Evolutionary conservation across 176 grass and related monocot species (phyloP).

Genomic region (Rhynchospora pubera): DNA sequence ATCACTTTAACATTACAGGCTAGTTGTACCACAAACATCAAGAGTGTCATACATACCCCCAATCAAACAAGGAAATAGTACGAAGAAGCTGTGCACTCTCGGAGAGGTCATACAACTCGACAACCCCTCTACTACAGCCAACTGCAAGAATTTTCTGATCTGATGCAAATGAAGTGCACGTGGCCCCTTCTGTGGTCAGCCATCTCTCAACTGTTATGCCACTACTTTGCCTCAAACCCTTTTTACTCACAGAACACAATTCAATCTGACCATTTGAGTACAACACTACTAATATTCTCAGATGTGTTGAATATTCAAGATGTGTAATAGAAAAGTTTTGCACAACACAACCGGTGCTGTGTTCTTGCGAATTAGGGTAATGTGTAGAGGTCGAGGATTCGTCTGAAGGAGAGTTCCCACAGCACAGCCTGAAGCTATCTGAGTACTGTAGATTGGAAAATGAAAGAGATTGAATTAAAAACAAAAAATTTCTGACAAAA

Average conservation of each 20-base stretch:
- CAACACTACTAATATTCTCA: slow-evolving; percentile 68
- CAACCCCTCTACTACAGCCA: slow-evolving; percentile 75
- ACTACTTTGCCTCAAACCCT: slow-evolving; percentile 62
- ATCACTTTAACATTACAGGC: not conserved
- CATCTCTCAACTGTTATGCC: slow-evolving; percentile 68
- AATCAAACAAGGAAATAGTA: slow-evolving; percentile 86
- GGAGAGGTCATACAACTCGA: slow-evolving; percentile 89
- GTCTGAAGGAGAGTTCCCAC: slow-evolving; percentile 37
- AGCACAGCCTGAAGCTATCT: slow-evolving; percentile 65
- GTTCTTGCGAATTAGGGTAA: not conserved
- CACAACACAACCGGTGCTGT: slow-evolving; percentile 47
- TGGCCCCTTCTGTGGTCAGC: slow-evolving; percentile 55
- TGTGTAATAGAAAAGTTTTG: slow-evolving; percentile 54
- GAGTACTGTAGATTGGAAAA: slow-evolving; percentile 53
- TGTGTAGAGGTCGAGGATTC: slow-evolving; percentile 31
- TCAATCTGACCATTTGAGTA: slow-evolving; percentile 79
- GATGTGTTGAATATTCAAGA: slow-evolving; percentile 67
- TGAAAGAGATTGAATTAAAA: slow-evolving; percentile 22
- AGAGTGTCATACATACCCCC: slow-evolving; percentile 55
- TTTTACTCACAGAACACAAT: slow-evolving; percentile 75
- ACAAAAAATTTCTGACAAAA: slow-evolving; percentile 8
- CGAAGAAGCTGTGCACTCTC: slow-evolving; percentile 60
- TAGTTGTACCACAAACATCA: not conserved
- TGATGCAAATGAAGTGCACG: slow-evolving; percentile 81
- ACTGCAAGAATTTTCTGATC: slow-evolving; percentile 93